Evolutionary conservation across 1,139 yeast genomes (phyloP).

Genomic region (Taphrina flavorubra): DNA sequence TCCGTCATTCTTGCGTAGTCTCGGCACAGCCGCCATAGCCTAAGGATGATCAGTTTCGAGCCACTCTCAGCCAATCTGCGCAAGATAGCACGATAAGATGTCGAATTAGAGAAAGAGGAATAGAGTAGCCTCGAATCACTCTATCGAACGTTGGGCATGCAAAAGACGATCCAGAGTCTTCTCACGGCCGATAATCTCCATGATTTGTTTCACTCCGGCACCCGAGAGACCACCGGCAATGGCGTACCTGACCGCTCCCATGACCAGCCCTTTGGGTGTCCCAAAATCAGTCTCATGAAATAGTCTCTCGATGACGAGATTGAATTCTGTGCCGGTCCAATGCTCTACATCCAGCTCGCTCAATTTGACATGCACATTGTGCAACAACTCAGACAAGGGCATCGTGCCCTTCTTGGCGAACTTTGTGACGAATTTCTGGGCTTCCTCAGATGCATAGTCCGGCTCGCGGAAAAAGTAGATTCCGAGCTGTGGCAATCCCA

Average conservation of each 20-base stretch:
- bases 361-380: background rate
- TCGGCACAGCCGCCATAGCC: too few species aligned
- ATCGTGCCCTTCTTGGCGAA: slow-evolving; percentile 7
- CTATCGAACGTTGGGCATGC: background rate
- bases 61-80: too few species aligned
- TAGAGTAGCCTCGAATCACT: background rate
- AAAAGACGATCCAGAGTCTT: slow-evolving; percentile 14
- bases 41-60: too few species aligned
- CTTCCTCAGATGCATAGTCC: slow-evolving; percentile 18
- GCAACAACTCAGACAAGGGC: slow-evolving; percentile 6
- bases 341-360: background rate
- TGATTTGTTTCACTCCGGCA: slow-evolving; percentile 39
- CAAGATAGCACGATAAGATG: too few species aligned
- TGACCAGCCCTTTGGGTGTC: slow-evolving; percentile 11
- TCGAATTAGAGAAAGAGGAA: too few species aligned
- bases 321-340: slow-evolving; percentile 37
- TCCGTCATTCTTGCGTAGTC: too few species aligned
- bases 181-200: slow-evolving; percentile 26
- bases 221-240: slow-evolving; percentile 35
- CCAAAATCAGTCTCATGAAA: slow-evolving; percentile 26
- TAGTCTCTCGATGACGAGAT: slow-evolving; percentile 25
- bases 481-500: slow-evolving; percentile 32
- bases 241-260: slow-evolving; percentile 39
- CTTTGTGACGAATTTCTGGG: slow-evolving; percentile 20
- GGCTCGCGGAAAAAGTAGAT: slow-evolving; percentile 31